Evolutionary conservation across 1,284 basidiomycete species (phyloP).

Genomic region (Naganishia sp.): DNA sequence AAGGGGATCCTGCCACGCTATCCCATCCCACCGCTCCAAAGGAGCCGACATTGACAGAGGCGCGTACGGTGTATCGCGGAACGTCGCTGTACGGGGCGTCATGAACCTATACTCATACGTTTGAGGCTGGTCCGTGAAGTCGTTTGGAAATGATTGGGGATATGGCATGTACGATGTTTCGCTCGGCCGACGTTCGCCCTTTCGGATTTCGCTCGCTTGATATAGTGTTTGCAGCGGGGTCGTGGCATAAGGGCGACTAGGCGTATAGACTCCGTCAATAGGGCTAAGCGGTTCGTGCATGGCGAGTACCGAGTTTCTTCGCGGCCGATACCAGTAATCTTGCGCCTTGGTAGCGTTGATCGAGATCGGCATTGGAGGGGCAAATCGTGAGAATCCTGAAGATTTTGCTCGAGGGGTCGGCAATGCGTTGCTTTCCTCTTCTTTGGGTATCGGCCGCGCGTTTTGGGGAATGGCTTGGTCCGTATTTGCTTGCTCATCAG

Average conservation of each 20-base stretch:
- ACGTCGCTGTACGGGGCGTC: slow-evolving; percentile 15
- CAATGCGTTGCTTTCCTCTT: too few species aligned
- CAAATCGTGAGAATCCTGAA: neutral
- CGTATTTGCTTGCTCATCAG: too few species aligned
- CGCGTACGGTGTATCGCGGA: slow-evolving; percentile 2
- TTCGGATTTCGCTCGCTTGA: neutral
- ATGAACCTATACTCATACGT: slow-evolving; percentile 13
- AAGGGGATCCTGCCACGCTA: slow-evolving; percentile 2
- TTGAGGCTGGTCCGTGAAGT: slow-evolving; percentile 3
- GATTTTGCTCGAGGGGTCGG: neutral
- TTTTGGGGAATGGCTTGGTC: too few species aligned
- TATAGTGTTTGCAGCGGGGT: neutral
- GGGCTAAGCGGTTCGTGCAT: slow-evolving; percentile 9
- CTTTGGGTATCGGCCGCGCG: too few species aligned
- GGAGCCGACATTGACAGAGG: slow-evolving; percentile 16
- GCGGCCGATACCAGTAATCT: neutral
- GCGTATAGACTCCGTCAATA: slow-evolving; percentile 11
- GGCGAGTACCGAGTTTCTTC: slow-evolving; percentile 3
- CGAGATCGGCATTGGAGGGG: neutral
- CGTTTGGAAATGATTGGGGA: slow-evolving; percentile 10
- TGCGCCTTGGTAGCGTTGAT: slow-evolving; percentile 15
- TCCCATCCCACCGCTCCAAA: neutral
- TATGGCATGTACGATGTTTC: slow-evolving; percentile 1
- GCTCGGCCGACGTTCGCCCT: slow-evolving; percentile 1
- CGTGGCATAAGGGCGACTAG: neutral